Evolutionary conservation across 257 asterid genomes (phyloP).

Genomic region (Anisodus tanguticus): DNA sequence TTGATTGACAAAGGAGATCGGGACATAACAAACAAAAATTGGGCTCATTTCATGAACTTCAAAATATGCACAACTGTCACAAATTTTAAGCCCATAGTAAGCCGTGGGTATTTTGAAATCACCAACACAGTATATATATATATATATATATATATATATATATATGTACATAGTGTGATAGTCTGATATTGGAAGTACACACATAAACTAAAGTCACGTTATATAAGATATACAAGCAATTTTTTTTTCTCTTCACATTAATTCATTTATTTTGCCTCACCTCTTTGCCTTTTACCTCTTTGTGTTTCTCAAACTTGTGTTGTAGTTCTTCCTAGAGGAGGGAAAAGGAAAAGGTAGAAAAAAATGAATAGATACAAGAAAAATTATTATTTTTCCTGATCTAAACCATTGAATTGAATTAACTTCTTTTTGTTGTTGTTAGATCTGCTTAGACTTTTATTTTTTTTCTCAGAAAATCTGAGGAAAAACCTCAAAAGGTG

Average conservation of each 20-base stretch:
- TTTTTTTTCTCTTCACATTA: neutral
- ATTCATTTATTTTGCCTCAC: constrained; percentile 23
- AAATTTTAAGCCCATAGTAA: neutral
- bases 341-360: constrained; percentile 17
- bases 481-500: constrained; percentile 51
- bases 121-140: no score
- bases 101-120: no score
- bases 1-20: neutral
- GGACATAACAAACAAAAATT: neutral
- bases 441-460: constrained; percentile 61
- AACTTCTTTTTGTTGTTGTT: constrained; percentile 30
- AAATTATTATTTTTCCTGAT: constrained; percentile 41
- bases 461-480: constrained; percentile 40
- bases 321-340: constrained; percentile 35
- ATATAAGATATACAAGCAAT: constrained; percentile 13
- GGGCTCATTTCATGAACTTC: constrained; percentile 15
- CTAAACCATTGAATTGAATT: constrained; percentile 43
- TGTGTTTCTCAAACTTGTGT: constrained; percentile 33
- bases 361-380: constrained; percentile 22
- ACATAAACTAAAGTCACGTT: neutral
- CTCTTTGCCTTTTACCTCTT: constrained; percentile 33
- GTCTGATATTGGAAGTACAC: neutral
- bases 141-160: neutral
- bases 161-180: neutral
- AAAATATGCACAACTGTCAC: neutral